A percentile compares a stretch with the other conserved stretches of the same genome.
These are phyloP conservation scores for Ceratonia siliqua DNA, from an alignment of 306 rosid genomes.

Conservation along the genomic window DNA sequence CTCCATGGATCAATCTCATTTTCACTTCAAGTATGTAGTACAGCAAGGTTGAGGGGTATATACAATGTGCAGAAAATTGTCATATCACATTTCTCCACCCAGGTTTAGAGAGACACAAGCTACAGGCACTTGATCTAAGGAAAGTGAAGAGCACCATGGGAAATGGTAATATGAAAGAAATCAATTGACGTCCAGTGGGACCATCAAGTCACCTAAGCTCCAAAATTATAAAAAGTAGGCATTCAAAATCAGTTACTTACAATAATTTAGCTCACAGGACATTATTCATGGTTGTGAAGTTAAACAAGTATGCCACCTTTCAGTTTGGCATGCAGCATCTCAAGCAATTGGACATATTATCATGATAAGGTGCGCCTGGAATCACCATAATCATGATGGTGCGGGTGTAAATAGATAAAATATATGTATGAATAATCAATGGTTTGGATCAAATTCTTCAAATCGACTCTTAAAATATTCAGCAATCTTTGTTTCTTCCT, in stretches of 20 bases:
- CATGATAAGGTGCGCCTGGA: background rate
- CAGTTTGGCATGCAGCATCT: conserved; percentile 19
- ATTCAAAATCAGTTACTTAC: conserved; percentile 18
- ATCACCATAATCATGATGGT: conserved; percentile 17
- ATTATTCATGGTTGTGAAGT: background rate
- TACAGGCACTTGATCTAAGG: background rate
- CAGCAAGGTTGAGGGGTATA: conserved; percentile 14
- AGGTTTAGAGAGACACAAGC: conserved; percentile 12
- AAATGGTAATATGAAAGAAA: conserved; percentile 12
- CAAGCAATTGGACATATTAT: conserved; percentile 27
- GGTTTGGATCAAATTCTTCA: conserved; percentile 80
- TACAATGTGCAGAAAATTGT: conserved; percentile 7
- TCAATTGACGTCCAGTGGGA: background rate
- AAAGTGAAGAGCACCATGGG: conserved; percentile 33
- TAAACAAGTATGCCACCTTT: conserved; percentile 35
- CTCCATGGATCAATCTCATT: background rate
- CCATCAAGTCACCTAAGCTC: conserved; percentile 27
- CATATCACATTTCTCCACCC: conserved; percentile 17
- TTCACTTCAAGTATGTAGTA: conserved; percentile 25
- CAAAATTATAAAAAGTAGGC: background rate
- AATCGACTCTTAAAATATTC: conserved; percentile 71
- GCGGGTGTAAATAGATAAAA: conserved; percentile 11
- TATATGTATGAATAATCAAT: conserved; percentile 35
- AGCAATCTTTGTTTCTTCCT: conserved; percentile 74
- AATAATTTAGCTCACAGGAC: conserved; percentile 27